These are phyloP conservation scores for Stropharia rugosoannulata DNA, from an alignment of 768 basidiomycete species.

Conservation along the genomic window DNA sequence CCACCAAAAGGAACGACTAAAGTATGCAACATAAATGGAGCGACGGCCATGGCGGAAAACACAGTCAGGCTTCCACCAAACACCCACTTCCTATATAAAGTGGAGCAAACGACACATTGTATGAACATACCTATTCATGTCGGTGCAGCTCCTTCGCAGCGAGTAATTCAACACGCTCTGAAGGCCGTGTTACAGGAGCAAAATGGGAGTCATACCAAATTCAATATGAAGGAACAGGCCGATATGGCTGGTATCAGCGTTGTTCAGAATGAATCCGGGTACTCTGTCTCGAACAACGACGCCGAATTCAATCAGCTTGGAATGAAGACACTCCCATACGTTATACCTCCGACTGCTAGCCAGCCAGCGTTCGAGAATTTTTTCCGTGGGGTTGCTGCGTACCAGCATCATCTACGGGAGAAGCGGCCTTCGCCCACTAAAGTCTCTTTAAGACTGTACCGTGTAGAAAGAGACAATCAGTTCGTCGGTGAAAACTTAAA, in stretches of 20 bases:
- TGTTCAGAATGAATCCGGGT: not conserved
- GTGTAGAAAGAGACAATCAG: not conserved
- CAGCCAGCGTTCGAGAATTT: not conserved
- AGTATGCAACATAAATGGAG: no score
- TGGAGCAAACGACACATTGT: no score
- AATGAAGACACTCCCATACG: not conserved
- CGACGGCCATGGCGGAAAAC: no score
- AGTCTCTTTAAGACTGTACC: not conserved
- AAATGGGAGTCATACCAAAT: not conserved
- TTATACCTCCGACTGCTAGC: not conserved
- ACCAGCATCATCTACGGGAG: constrained; percentile 6
- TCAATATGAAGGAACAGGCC: not conserved
- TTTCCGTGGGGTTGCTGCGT: not conserved
- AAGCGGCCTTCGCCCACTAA: not conserved
- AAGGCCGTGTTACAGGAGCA: no score
- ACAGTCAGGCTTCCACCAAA: no score
- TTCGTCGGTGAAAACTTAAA: not conserved
- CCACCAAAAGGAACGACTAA: no score
- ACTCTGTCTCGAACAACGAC: not conserved
- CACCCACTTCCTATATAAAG: no score
- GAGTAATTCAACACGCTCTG: no score
- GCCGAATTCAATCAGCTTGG: not conserved
- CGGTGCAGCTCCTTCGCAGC: no score
- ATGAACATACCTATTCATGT: no score
- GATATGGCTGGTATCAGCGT: not conserved